Conservation (phyloP, 768 basidiomycete species). For the Kwoniella dejecticola region DNA sequence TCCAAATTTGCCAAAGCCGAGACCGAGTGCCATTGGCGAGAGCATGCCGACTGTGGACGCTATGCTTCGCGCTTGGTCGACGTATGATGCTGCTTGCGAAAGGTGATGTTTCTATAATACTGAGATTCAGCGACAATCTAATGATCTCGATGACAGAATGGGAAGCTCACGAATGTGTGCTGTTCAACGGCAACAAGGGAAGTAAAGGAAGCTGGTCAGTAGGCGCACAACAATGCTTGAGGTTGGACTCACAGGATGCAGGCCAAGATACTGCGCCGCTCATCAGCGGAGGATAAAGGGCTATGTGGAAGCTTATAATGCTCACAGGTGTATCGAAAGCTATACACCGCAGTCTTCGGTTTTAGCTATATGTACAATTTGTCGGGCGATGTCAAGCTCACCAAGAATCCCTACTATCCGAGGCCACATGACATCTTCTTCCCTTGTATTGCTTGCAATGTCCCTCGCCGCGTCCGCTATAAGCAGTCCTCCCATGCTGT, state of each 20-base stretch:
- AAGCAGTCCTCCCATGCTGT: conserved; percentile 88
- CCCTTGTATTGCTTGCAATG: conserved; percentile 70
- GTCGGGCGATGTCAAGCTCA: conserved; percentile 14
- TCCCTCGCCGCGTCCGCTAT: conserved; percentile 79
- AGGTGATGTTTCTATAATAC: conserved; percentile 67
- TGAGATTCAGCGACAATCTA: not conserved
- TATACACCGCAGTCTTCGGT: conserved; percentile 57
- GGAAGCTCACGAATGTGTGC: conserved; percentile 43
- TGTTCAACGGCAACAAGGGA: conserved; percentile 4
- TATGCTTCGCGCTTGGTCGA: conserved; percentile 66
- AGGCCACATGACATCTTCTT: conserved; percentile 76
- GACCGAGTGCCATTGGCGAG: conserved; percentile 58
- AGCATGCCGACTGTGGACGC: conserved; percentile 63
- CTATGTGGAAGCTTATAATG: too few relatives aligned
- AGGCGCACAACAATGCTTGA: not conserved
- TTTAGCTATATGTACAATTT: not conserved
- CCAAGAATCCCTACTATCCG: conserved; percentile 67
- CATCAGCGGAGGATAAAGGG: not conserved
- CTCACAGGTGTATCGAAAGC: conserved; percentile 89
- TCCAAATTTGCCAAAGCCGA: conserved; percentile 47
- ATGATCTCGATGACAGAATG: too few relatives aligned
- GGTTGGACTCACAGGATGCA: conserved; percentile 64
- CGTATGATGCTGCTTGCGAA: conserved; percentile 72
- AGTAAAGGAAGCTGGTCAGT: not conserved
- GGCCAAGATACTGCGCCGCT: conserved; percentile 71